Evolutionary conservation across 345 rosid species (phyloP).

Genomic region (Crucihimalaya himalaica): DNA sequence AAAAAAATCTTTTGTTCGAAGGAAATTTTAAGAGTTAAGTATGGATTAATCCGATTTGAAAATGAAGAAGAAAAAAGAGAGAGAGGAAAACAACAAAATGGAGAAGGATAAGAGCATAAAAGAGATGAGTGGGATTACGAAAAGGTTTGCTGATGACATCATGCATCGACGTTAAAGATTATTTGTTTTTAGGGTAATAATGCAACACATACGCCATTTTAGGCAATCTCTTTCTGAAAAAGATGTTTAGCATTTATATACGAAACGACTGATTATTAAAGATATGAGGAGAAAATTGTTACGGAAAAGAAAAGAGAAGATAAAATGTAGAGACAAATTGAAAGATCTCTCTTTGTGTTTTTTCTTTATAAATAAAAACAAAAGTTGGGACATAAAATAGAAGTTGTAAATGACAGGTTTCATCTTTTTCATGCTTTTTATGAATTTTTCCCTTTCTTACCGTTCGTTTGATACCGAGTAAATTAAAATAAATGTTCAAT

Average conservation of each 20-base stretch:
- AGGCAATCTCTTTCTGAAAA: constrained; percentile 31
- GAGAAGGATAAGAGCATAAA: constrained; percentile 8
- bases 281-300: constrained; percentile 9
- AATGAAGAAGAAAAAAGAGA: background rate
- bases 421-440: constrained; percentile 21
- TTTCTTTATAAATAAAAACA: background rate
- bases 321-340: constrained; percentile 26
- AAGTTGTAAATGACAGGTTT: constrained; percentile 34
- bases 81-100: background rate
- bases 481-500: constrained; percentile 10
- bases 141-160: constrained; percentile 21
- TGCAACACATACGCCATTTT: constrained; percentile 22
- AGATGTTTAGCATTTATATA: constrained; percentile 31
- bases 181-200: constrained; percentile 20
- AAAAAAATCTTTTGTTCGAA: background rate
- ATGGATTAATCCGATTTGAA: background rate
- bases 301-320: constrained; percentile 5
- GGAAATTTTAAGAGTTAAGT: background rate
- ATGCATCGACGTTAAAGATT: constrained; percentile 28
- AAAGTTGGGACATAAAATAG: constrained; percentile 4
- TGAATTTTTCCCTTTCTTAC: background rate
- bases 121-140: constrained; percentile 21
- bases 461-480: constrained; percentile 19
- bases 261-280: constrained; percentile 29
- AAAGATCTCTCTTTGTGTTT: background rate